Conservation (phyloP, 2,329 filamentous ascomycete genomes). For the Amphichorda felina region DNA sequence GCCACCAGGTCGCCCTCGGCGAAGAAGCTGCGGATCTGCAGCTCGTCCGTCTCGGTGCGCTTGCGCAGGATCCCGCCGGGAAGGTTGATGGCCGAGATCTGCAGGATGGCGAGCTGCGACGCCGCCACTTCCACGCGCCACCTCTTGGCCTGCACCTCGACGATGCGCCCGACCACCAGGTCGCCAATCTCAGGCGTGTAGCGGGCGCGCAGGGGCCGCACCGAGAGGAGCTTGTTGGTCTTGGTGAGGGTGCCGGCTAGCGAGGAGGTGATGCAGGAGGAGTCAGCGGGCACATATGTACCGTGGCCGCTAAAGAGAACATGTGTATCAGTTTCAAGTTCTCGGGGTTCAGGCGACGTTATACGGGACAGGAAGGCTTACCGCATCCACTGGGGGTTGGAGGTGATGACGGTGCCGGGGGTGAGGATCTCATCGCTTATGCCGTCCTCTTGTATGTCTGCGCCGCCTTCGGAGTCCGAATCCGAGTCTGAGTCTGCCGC, state of each 20-base stretch:
- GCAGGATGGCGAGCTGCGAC: conserved; percentile 69
- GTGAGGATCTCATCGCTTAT: conserved; percentile 55
- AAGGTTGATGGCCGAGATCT: conserved; percentile 83
- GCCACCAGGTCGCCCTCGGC: conserved; percentile 88
- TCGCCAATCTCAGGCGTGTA: conserved; percentile 96
- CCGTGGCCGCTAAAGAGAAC: conserved; percentile 68
- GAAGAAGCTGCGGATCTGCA: conserved; percentile 97
- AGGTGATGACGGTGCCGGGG: conserved; percentile 78
- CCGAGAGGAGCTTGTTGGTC: conserved; percentile 93
- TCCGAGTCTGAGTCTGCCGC: conserved; percentile 16
- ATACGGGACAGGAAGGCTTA: conserved; percentile 16
- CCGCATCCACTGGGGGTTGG: conserved; percentile 95
- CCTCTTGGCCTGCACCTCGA: conserved; percentile 83
- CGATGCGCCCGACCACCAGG: conserved; percentile 83
- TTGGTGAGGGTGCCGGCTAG: conserved; percentile 83
- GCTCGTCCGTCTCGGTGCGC: conserved; percentile 87
- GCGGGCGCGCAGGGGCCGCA: conserved; percentile 78
- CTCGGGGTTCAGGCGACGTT: no score
- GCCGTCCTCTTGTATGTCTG: conserved; percentile 12
- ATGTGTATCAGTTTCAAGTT: conserved; percentile 5
- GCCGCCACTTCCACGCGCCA: conserved; percentile 95
- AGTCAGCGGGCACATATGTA: conserved; percentile 58
- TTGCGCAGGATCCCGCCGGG: conserved; percentile 87
- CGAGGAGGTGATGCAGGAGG: conserved; percentile 69
- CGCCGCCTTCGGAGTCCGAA: conserved; percentile 32